Evolutionary conservation across 2,329 filamentous ascomycete genomes (phyloP), one percentile per base, ranked within the genome.

Genomic region (Diaporthe destruens): DNA sequence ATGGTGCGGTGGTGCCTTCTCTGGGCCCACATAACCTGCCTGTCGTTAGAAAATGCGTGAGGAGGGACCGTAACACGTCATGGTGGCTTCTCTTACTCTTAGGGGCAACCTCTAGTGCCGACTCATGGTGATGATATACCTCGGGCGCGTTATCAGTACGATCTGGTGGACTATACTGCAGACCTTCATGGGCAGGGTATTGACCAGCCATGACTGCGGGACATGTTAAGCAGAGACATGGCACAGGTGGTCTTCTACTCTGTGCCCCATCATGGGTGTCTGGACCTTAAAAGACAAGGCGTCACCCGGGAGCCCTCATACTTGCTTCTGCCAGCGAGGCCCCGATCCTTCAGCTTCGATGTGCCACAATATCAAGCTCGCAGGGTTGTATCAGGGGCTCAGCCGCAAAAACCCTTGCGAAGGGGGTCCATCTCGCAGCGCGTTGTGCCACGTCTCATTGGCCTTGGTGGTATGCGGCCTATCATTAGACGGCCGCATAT

Each of bases 181-280:
- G 18, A 7, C 61, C 61, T 51, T 65, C 61, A 65, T 65, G 61
- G 61, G 20, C 61, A 65, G 61, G 61, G 42, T 65, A 65, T 36
- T 49, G 61, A 25, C 44, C 44, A 51, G 61, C 61, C 61, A 65
- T 65, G 61, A 5, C 61, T 36, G 44, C 25, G 44, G 61, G 29
- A 65, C 44, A 65, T 65, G 3, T 34, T 9, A 36, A 36, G 29
- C 44, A 65, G 29, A 65, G 29, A n/a, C 61, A 23, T 39, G 9
- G 7, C 23, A 34, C 25, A 18, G 6, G 4, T 20, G 42, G 42
- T 6, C 25, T 23, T 6, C 25, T 34, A 5, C 8, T 14, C 57
- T 6, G 23, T 23, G 2, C 23, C 3, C 8, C 61, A 51, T 65
- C 12, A 51, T 65, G 61, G 44, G 29, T 3, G 20, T 8, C 36